phyloP scores from a whole-genome alignment of 1,284 basidiomycete species.

The Ceratobasidium papillatum region DNA sequence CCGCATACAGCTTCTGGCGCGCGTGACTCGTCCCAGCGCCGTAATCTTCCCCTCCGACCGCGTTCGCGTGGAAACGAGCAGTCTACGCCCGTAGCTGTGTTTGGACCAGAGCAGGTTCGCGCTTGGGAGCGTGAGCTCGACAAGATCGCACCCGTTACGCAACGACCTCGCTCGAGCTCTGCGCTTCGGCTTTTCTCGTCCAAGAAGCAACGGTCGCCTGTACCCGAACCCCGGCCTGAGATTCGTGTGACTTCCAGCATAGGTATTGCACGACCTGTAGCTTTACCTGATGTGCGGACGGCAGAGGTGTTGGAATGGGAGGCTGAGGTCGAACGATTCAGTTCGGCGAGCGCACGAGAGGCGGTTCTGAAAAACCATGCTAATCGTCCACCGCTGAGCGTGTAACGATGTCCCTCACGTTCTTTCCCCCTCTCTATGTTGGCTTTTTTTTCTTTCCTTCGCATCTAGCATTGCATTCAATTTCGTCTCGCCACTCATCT shows the following conservation, averaged over 20 bases:
- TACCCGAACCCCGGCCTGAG: constrained; percentile 12
- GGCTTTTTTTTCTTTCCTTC: background rate
- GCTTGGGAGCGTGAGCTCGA: constrained; percentile 82
- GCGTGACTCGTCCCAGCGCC: constrained; percentile 29
- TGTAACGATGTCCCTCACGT: background rate
- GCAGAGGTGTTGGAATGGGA: constrained; percentile 38
- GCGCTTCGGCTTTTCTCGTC: constrained; percentile 27
- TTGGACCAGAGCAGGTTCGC: constrained; percentile 52
- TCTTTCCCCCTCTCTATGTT: constrained; percentile 1
- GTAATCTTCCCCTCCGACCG: constrained; percentile 25
- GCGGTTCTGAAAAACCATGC: constrained; percentile 22
- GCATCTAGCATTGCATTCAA: constrained; percentile 17
- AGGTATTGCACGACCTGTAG: constrained; percentile 12
- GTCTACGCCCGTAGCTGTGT: constrained; percentile 16
- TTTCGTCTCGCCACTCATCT: constrained; percentile 17
- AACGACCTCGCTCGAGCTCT: constrained; percentile 32
- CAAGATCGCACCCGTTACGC: constrained; percentile 61
- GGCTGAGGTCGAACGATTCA: constrained; percentile 38
- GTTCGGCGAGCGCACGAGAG: constrained; percentile 32
- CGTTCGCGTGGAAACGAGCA: constrained; percentile 32
- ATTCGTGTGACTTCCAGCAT: background rate
- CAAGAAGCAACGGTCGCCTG: constrained; percentile 29
- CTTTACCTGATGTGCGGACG: constrained; percentile 1
- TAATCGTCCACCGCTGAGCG: constrained; percentile 3
- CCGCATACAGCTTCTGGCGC: constrained; percentile 39